Conservation (phyloP, 345 rosid genomes). For the Boechera stricta region DNA sequence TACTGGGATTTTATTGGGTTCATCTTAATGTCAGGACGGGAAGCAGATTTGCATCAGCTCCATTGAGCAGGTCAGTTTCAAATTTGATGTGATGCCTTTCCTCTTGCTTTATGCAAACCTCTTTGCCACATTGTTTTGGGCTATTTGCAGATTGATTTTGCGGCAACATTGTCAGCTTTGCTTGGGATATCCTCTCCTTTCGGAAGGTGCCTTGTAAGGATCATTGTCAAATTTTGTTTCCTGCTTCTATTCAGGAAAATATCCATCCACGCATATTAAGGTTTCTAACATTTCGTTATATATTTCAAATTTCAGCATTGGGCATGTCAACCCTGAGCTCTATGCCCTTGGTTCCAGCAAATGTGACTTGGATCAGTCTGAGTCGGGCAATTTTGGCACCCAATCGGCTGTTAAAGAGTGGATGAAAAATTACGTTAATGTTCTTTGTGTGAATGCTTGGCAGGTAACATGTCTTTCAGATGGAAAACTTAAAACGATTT, state of each 20-base stretch:
- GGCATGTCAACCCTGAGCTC: constrained; percentile 87
- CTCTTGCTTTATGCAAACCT: constrained; percentile 4
- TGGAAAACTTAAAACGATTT: background rate
- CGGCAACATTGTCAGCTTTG: constrained; percentile 85
- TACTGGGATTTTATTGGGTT: constrained; percentile 20
- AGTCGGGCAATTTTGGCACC: constrained; percentile 38
- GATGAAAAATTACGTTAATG: constrained; percentile 66
- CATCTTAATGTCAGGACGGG: constrained; percentile 55
- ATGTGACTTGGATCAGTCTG: constrained; percentile 52
- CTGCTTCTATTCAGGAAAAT: constrained; percentile 26
- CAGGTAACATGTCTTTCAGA: constrained; percentile 61
- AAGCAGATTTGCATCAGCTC: constrained; percentile 64
- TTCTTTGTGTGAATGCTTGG: constrained; percentile 88
- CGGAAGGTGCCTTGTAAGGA: constrained; percentile 97
- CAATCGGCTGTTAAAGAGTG: constrained; percentile 53
- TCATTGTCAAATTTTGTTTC: constrained; percentile 46
- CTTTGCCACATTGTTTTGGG: constrained; percentile 18
- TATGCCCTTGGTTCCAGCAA: constrained; percentile 78
- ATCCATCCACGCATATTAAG: background rate
- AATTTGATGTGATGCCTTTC: constrained; percentile 30
- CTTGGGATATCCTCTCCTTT: constrained; percentile 93
- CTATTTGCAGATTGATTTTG: constrained; percentile 86
- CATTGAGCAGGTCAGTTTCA: constrained; percentile 74
- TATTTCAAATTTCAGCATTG: constrained; percentile 63
- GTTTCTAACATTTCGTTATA: constrained; percentile 29